phyloP scores from a whole-genome alignment of 306 rosid species.

The Cercis canadensis region DNA sequence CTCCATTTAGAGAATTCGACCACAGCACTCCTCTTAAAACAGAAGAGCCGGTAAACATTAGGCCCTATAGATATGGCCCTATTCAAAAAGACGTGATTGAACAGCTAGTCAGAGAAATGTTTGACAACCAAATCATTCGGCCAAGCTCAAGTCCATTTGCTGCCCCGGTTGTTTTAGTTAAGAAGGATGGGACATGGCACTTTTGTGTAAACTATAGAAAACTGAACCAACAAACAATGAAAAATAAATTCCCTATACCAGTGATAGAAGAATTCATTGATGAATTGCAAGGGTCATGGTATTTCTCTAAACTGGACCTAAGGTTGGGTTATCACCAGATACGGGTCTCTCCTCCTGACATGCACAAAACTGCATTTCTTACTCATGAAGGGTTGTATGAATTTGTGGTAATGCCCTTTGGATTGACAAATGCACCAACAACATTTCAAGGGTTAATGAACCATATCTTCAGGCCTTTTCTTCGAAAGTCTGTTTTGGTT shows the following conservation, averaged over 20 bases:
- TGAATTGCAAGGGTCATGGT: not conserved
- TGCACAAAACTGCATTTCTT: not conserved
- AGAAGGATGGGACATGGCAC: not conserved
- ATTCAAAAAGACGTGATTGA: not conserved
- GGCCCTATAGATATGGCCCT: not conserved
- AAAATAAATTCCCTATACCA: not conserved
- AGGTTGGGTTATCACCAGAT: not conserved
- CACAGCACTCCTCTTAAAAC: too few species aligned
- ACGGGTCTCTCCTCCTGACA: not conserved
- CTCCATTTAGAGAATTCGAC: too few species aligned
- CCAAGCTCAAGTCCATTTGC: not conserved
- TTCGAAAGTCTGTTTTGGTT: not conserved
- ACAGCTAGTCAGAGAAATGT: not conserved
- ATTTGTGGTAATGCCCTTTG: not conserved
- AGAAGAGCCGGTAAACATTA: too few species aligned
- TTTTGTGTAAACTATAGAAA: not conserved
- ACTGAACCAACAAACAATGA: not conserved
- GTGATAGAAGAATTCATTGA: not conserved
- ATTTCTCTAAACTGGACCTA: not conserved
- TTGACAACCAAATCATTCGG: not conserved
- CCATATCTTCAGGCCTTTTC: not conserved
- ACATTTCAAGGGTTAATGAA: not conserved
- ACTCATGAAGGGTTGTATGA: not conserved
- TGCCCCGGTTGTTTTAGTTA: not conserved
- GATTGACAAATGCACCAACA: not conserved